Conservation (phyloP, 2,329 filamentous ascomycete species). For the Cercospora beticola region DNA sequence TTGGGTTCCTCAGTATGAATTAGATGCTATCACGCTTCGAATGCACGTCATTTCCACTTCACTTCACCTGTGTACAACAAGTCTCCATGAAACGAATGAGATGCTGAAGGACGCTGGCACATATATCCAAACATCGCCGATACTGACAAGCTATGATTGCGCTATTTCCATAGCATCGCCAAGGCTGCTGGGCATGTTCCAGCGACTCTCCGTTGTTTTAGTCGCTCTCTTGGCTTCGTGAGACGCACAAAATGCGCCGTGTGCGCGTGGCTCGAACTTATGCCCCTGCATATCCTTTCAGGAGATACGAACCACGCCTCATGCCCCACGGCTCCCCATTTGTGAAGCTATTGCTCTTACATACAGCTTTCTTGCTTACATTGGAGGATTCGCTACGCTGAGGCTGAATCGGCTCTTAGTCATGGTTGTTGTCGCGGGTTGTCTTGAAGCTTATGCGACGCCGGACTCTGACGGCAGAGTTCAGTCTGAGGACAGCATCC, state of each 20-base stretch:
- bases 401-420: background rate
- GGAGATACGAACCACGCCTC: background rate
- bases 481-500: background rate
- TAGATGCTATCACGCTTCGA: background rate
- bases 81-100: background rate
- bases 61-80: background rate
- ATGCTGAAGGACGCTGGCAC: background rate
- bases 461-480: background rate
- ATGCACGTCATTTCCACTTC: background rate
- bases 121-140: background rate
- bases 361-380: background rate
- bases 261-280: background rate
- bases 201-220: background rate
- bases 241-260: background rate
- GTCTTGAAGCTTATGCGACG: background rate
- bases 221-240: background rate
- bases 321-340: background rate
- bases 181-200: background rate
- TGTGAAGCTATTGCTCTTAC: background rate
- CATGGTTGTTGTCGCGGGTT: background rate
- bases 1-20: background rate
- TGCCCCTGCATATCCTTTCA: background rate
- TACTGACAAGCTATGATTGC: background rate
- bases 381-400: background rate
- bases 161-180: background rate